These are phyloP conservation scores for Fraxinus pennsylvanica DNA, from an alignment of 257 asterid species.

Conservation along the genomic window DNA sequence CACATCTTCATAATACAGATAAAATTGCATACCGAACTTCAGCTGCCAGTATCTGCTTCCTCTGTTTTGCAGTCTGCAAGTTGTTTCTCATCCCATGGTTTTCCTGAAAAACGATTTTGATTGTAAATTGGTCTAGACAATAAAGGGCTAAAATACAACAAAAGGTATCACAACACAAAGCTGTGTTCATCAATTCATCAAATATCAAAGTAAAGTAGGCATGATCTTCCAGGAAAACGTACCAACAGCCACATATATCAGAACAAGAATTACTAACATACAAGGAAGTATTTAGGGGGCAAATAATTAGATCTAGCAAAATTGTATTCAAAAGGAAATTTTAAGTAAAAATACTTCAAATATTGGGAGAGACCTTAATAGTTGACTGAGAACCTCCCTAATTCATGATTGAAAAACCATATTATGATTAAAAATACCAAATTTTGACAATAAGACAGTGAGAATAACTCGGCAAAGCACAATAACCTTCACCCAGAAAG, in stretches of 20 bases:
- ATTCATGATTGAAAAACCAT: neutral
- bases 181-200: neutral
- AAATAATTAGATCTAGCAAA: neutral
- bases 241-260: neutral
- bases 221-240: neutral
- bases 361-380: neutral
- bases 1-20: neutral
- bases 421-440: neutral
- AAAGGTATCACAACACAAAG: too few species aligned
- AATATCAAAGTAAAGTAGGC: neutral
- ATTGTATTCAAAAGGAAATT: neutral
- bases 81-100: slow-evolving; percentile 46
- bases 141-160: neutral
- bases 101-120: slow-evolving; percentile 47
- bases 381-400: neutral
- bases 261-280: neutral
- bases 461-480: neutral
- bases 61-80: slow-evolving; percentile 51
- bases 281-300: neutral
- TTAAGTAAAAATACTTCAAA: neutral
- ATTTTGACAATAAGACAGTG: neutral
- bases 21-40: slow-evolving; percentile 71
- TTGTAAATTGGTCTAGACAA: neutral
- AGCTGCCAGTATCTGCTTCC: slow-evolving; percentile 60
- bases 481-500: slow-evolving; percentile 6